These are phyloP conservation scores for Hypomyces perniciosus DNA, from an alignment of 2,329 filamentous ascomycete genomes.

Conservation along the genomic window DNA sequence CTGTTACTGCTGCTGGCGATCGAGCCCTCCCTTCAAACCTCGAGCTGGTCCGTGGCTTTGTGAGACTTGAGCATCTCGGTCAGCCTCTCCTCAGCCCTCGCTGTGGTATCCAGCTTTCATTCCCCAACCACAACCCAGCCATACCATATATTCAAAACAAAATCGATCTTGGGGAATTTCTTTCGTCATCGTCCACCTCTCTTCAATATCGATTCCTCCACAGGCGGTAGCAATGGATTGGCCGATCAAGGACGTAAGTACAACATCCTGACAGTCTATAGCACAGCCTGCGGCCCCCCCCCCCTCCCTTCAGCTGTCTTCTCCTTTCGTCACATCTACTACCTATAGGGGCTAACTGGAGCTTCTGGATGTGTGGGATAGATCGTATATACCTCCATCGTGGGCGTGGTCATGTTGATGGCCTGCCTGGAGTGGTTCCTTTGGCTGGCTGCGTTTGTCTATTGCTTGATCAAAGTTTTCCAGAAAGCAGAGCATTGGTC, in stretches of 20 bases:
- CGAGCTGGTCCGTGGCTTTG: neutral
- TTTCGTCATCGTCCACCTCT: neutral
- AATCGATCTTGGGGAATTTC: neutral
- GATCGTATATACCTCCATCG: conserved; percentile 79
- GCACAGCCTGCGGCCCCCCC: too few species aligned
- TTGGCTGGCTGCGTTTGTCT: conserved; percentile 89
- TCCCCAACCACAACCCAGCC: neutral
- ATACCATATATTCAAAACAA: too few species aligned
- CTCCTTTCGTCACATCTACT: neutral
- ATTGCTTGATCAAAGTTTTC: conserved; percentile 84
- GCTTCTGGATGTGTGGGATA: conserved; percentile 29
- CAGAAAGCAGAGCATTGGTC: conserved; percentile 85
- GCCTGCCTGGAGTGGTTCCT: conserved; percentile 90
- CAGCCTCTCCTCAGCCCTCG: too few species aligned
- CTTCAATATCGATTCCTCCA: neutral
- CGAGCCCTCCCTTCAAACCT: neutral
- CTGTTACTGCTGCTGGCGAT: neutral
- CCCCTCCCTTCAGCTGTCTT: too few species aligned
- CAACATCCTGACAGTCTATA: neutral
- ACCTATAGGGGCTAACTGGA: neutral
- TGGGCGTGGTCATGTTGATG: conserved; percentile 75
- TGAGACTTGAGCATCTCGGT: neutral
- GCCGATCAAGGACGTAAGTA: conserved; percentile 41
- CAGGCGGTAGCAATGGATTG: conserved; percentile 29
- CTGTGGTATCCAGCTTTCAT: neutral